phyloP scores from a whole-genome alignment of 352 stramenopile genomes.

The Globisporangium emineosum region DNA sequence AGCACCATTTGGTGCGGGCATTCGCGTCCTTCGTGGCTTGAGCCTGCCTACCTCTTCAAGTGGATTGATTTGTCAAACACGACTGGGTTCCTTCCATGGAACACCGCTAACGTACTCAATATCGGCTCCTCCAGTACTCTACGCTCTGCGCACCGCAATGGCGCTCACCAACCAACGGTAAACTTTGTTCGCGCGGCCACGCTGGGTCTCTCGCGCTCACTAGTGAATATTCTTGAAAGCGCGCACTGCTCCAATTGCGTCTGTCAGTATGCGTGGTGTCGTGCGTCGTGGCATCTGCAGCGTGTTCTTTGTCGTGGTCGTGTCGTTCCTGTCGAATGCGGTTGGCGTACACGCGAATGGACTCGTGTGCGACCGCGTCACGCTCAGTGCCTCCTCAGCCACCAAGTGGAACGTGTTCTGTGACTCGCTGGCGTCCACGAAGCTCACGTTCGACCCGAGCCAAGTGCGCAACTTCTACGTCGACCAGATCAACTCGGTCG shows the following conservation, averaged over 20 bases:
- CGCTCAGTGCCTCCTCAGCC: slow-evolving; percentile 25
- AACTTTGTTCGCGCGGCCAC: background rate
- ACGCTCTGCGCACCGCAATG: background rate
- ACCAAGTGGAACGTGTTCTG: slow-evolving; percentile 35
- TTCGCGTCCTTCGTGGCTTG: background rate
- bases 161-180: background rate
- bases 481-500: slow-evolving; percentile 18
- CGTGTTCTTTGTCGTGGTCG: background rate
- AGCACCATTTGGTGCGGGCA: background rate
- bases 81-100: slow-evolving; percentile 4
- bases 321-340: background rate
- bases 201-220: background rate
- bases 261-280: slow-evolving; percentile 1
- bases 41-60: background rate
- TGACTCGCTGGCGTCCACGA: slow-evolving; percentile 13
- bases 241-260: background rate
- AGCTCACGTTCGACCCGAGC: slow-evolving; percentile 32
- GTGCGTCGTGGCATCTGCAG: background rate
- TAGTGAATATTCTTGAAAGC: slow-evolving; percentile 3
- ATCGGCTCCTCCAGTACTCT: background rate
- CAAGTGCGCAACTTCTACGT: slow-evolving; percentile 31
- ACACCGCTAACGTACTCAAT: background rate
- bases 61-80: slow-evolving; percentile 5
- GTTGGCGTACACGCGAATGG: background rate
- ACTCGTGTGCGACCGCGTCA: slow-evolving; percentile 23